Base-by-base conservation (phyloP, 2,329 filamentous ascomycete genomes). In the Talaromyces sp. region DNA sequence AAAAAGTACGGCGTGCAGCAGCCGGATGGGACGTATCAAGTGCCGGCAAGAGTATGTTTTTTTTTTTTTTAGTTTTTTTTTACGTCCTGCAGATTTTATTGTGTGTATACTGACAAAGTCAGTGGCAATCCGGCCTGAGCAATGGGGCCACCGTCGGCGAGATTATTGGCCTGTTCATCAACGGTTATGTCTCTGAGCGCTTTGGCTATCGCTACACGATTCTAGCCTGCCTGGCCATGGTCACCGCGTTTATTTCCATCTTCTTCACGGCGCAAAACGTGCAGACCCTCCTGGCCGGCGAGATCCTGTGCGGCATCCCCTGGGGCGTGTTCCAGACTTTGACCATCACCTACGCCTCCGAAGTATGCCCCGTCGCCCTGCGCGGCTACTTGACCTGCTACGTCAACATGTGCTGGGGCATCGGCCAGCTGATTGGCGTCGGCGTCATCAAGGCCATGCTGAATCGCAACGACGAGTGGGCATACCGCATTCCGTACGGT, bases 201-300 rank as follows among this genome's bases (percentile, higher is more conserved):
- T 81, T 82, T 62, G 81, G 81, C 55, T 82, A 83, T 62, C 76
- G 80, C 26, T 79, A 80, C 60, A 82, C 80, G 0, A 76, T 82
- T 58, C 77, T 82, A 68, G 68, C 73, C 13, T 81, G 78, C 64
- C 71, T 82, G 9, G 64, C 74, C 10, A 65, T 80, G 35, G 73
- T 82, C 60, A 76, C 74, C 31, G 79, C 73, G 2, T 81, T 79
- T 67, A 81, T 78, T 17, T 72, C 79, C 11, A 79, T 83, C 61
- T 80, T 81, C 67, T 82, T 83, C 72, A 81, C 78, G 0, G 80
- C 81, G 1, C 71, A 77, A 58, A 78, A 77, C 58, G 75, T 82
- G 11, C 71, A 78, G 60, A 68, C 77, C 19, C 67, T 83, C 6
- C 73, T 81, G n/a, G 77, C 79, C 2, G 81, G 77, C 24, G 78